phyloP scores from a whole-genome alignment of 805 yeast species.

The Cyberlindnera meyerae region DNA sequence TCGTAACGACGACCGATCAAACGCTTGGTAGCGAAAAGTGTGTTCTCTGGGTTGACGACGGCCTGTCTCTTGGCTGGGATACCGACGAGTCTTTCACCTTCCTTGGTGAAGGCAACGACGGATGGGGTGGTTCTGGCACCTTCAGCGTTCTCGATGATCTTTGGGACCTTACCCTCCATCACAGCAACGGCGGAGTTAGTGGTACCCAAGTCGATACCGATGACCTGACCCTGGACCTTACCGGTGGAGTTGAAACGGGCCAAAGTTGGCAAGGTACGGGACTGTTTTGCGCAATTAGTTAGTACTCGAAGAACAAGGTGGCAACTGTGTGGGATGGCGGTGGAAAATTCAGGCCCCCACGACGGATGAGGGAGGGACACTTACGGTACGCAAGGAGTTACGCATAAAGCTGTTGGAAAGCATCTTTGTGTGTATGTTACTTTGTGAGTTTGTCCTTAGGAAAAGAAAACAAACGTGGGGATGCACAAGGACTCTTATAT shows the following conservation, averaged over 20 bases:
- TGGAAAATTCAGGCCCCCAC: not conserved
- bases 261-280: slow-evolving; percentile 27
- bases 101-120: slow-evolving; percentile 62
- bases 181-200: slow-evolving; percentile 84
- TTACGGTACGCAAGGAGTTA: slow-evolving; percentile 24
- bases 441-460: no score
- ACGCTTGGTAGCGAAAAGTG: slow-evolving; percentile 79
- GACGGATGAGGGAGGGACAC: slow-evolving; percentile 9
- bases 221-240: slow-evolving; percentile 46
- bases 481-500: not conserved
- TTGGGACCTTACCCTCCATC: slow-evolving; percentile 43
- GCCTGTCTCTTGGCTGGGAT: slow-evolving; percentile 77
- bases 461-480: no score
- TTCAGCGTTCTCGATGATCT: slow-evolving; percentile 73
- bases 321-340: not conserved
- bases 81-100: slow-evolving; percentile 54
- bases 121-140: slow-evolving; percentile 59
- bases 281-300: slow-evolving; percentile 10
- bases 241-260: slow-evolving; percentile 45
- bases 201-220: slow-evolving; percentile 83
- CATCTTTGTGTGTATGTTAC: slow-evolving; percentile 18
- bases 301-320: slow-evolving; percentile 1
- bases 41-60: slow-evolving; percentile 68
- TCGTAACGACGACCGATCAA: slow-evolving; percentile 68
- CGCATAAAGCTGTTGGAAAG: slow-evolving; percentile 25